A percentile compares a stretch with the other conserved stretches of the same genome.
These are phyloP conservation scores for Xylona heveae DNA, from an alignment of 495 filamentous ascomycete genomes.

Conservation along the genomic window DNA sequence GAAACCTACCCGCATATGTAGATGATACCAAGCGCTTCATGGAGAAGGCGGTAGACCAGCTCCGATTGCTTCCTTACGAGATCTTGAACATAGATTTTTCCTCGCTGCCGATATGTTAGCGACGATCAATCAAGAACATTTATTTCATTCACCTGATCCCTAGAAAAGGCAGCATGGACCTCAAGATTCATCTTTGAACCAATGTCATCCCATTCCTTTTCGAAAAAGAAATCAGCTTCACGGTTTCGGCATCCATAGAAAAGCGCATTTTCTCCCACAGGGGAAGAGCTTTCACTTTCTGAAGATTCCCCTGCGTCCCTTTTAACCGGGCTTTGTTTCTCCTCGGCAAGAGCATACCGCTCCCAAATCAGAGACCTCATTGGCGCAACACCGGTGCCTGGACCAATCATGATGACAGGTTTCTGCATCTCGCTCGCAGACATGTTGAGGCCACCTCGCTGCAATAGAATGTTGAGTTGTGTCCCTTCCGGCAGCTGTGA, in stretches of 20 bases:
- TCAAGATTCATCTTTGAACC: slow-evolving; percentile 18
- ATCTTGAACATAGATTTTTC: slow-evolving; percentile 84
- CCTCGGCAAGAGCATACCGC: slow-evolving; percentile 21
- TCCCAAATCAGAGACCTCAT: slow-evolving; percentile 65
- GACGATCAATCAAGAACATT: background rate
- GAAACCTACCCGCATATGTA: slow-evolving; percentile 70
- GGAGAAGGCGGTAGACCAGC: slow-evolving; percentile 35
- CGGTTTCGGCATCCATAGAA: slow-evolving; percentile 68
- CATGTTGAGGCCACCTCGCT: slow-evolving; percentile 32
- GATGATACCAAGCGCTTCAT: slow-evolving; percentile 29
- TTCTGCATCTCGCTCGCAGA: slow-evolving; percentile 17
- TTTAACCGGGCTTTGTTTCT: background rate
- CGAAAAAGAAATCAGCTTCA: slow-evolving; percentile 57
- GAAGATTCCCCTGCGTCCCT: too few species aligned
- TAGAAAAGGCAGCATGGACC: slow-evolving; percentile 66
- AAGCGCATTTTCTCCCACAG: slow-evolving; percentile 22
- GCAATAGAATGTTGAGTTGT: slow-evolving; percentile 32
- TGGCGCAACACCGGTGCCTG: slow-evolving; percentile 82
- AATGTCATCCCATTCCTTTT: slow-evolving; percentile 42
- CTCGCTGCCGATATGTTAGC: slow-evolving; percentile 10
- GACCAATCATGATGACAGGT: slow-evolving; percentile 62
- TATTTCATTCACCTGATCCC: slow-evolving; percentile 31
- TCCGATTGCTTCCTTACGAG: slow-evolving; percentile 38
- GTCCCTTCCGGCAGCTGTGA: slow-evolving; percentile 36
- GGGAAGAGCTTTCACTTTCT: slow-evolving; percentile 5